Base-by-base conservation (phyloP, 2,329 filamentous ascomycete species). In the Rutstroemia sp. region DNA sequence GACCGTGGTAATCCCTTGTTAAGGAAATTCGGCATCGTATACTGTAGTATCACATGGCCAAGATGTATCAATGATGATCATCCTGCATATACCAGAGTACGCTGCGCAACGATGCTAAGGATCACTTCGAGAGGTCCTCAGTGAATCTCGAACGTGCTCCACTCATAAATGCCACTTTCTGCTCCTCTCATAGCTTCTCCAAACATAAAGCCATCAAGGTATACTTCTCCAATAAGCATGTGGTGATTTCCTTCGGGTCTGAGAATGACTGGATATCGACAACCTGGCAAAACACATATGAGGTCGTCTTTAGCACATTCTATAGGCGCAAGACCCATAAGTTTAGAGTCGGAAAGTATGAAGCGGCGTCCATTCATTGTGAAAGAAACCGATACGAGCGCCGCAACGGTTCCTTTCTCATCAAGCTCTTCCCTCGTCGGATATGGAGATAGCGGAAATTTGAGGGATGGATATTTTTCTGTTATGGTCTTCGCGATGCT, bases 161-260 rank as follows among this genome's bases (percentile, higher is more conserved):
- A 10, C 2, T 9, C 39, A 48, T 49, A 59, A 2, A 25, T 44
- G 4, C 61, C 62, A 16, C 57, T 48, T 4, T 57, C 19, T 0
- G 62, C 40, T 5, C 51, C 60, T n/a, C 8, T 17, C 46, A 66
- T 58, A 21, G 60, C 66, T 44, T 67, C 57, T 9, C 64, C 65
- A 54, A 62, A 46, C 65, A 68, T 68, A 27, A 60, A 59, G 1
- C 61, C 64, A 58, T 66, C 60, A 23, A 66, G 50, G 56, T 67
- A 68, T 17, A 58, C 63, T 40, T 67, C 65, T 8, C 66, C 66
- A 23, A 68, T 45, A n/a, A 67, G 34, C 3, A 51, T 44, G 49
- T 60, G 64, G 19, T 58, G 42, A 3, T 55, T 51, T 8, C 54
- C 56, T 14, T 49, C 36, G 17, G 17, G 39, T 49, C 62, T 61